Conservation (phyloP, 305 asterid species). For the Solanum hybrid region DNA sequence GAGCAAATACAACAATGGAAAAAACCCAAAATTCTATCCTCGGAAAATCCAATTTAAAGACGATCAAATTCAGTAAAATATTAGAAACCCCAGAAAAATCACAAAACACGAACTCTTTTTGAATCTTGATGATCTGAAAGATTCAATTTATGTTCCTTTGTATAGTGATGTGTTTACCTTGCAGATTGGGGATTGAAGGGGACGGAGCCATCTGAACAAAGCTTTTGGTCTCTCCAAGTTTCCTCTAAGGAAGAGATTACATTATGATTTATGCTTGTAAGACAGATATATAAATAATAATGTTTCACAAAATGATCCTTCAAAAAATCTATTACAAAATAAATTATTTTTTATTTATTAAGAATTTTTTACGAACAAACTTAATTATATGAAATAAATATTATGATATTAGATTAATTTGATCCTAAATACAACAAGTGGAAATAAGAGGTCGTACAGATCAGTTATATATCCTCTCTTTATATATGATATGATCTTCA, state of each 20-base stretch:
- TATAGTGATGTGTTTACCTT: not conserved
- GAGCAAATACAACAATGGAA: not conserved
- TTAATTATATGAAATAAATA: too few relatives aligned
- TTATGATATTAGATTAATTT: not conserved
- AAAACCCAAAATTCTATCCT: not conserved
- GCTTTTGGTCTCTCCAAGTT: not conserved
- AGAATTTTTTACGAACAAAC: too few relatives aligned
- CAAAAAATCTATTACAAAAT: too few relatives aligned
- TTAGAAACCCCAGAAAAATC: not conserved
- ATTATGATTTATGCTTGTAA: not conserved
- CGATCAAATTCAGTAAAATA: not conserved
- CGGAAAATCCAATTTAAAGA: not conserved
- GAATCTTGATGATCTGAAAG: not conserved
- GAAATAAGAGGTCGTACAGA: not conserved
- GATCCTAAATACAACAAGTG: not conserved
- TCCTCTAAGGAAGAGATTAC: not conserved
- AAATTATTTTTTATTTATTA: too few relatives aligned
- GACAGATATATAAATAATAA: not conserved
- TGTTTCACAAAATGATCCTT: not conserved
- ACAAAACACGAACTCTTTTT: not conserved
- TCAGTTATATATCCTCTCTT: not conserved
- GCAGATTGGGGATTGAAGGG: not conserved
- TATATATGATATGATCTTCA: not conserved
- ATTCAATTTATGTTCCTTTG: not conserved
- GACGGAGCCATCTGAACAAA: not conserved